Conservation (phyloP, 805 yeast genomes). For the Ogataea methylovora region DNA sequence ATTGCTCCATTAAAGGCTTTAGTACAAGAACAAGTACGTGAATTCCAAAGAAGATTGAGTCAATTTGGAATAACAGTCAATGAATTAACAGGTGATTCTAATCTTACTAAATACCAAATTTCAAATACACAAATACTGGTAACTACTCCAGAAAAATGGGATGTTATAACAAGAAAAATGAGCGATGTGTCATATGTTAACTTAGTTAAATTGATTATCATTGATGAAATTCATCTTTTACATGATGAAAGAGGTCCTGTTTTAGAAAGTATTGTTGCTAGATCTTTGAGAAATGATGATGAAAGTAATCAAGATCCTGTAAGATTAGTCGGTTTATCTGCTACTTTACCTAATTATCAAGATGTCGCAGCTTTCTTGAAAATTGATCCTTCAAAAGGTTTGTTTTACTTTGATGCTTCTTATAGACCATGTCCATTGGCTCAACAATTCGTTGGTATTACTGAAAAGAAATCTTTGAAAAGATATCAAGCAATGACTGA, state of each 20-base stretch:
- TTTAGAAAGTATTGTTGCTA: constrained; percentile 75
- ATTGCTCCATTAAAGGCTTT: constrained; percentile 92
- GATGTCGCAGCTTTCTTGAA: constrained; percentile 81
- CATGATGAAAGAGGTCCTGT: constrained; percentile 97
- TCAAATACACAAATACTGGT: constrained; percentile 74
- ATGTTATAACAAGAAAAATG: constrained; percentile 81
- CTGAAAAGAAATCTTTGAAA: constrained; percentile 74
- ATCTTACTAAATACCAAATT: constrained; percentile 68
- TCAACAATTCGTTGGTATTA: constrained; percentile 83
- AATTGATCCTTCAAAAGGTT: constrained; percentile 50
- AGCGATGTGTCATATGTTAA: constrained; percentile 58
- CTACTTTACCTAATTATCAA: constrained; percentile 81
- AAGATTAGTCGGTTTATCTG: constrained; percentile 81
- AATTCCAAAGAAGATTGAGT: constrained; percentile 62
- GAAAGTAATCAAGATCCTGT: constrained; percentile 35
- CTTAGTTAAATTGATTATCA: constrained; percentile 61
- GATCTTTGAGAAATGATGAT: constrained; percentile 48
- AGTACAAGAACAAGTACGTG: constrained; percentile 91
- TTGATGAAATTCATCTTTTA: constrained; percentile 88
- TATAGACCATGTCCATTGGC: constrained; percentile 90
- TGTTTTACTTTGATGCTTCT: constrained; percentile 76
- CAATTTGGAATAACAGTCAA: constrained; percentile 65
- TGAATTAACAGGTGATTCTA: constrained; percentile 88
- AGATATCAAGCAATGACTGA: constrained; percentile 79
- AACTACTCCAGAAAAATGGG: constrained; percentile 98